phyloP scores from a whole-genome alignment of 768 basidiomycete genomes.

The Saitozyma sp. region DNA sequence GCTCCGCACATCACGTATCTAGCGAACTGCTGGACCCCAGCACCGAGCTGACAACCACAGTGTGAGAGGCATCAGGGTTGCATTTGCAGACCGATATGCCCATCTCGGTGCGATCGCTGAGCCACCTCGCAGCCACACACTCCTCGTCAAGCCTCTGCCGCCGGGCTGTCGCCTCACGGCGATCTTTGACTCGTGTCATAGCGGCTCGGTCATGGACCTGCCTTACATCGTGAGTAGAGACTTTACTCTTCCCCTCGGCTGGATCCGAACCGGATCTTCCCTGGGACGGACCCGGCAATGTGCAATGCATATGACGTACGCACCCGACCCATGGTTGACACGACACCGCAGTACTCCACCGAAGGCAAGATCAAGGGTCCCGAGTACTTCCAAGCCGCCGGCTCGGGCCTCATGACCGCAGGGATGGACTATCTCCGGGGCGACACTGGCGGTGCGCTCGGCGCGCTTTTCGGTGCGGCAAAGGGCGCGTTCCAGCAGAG shows the following conservation, averaged over 20 bases:
- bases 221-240: slow-evolving; percentile 46
- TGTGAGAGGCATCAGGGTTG: slow-evolving; percentile 8
- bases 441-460: slow-evolving; percentile 25
- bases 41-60: slow-evolving; percentile 17
- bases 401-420: slow-evolving; percentile 74
- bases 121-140: slow-evolving; percentile 57
- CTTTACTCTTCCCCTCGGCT: background rate
- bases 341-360: slow-evolving; percentile 67
- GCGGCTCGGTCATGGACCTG: slow-evolving; percentile 61
- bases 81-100: background rate
- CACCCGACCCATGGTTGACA: background rate
- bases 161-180: slow-evolving; percentile 81
- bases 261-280: background rate
- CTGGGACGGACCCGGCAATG: too few species aligned
- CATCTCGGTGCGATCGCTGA: background rate
- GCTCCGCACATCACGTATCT: too few species aligned
- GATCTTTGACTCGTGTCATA: slow-evolving; percentile 53
- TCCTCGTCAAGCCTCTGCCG: slow-evolving; percentile 75
- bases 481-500: slow-evolving; percentile 69
- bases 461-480: slow-evolving; percentile 63
- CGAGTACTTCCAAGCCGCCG: slow-evolving; percentile 76
- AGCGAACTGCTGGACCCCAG: too few species aligned
- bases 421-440: slow-evolving; percentile 63
- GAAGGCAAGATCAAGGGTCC: slow-evolving; percentile 95
- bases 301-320: too few species aligned